Percentiles rank a stretch among this genome's conserved stretches.
phyloP scores from a whole-genome alignment of 257 asterid species.

The Phtheirospermum japonicum region DNA sequence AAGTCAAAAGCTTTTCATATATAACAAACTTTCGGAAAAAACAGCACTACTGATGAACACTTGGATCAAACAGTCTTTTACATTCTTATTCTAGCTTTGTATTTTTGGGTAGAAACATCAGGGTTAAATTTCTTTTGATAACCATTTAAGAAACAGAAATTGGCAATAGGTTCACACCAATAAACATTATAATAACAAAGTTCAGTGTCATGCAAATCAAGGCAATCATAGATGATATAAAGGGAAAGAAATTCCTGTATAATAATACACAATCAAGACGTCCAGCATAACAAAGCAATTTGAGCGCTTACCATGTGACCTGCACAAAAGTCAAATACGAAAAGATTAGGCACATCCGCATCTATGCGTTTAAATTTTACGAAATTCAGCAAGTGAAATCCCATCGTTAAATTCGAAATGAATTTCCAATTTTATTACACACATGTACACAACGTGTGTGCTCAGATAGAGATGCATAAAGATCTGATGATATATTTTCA shows the following conservation, averaged over 20 bases:
- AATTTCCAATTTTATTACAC: not conserved
- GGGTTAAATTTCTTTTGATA: not conserved
- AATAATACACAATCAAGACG: conserved; percentile 34
- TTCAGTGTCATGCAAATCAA: conserved; percentile 12
- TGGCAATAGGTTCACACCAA: conserved; percentile 11
- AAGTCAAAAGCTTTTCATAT: conserved; percentile 15
- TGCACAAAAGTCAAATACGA: conserved; percentile 42
- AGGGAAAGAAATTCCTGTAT: conserved; percentile 34
- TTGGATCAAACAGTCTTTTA: conserved; percentile 16
- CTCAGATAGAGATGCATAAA: not conserved
- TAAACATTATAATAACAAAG: not conserved
- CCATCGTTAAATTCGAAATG: not conserved
- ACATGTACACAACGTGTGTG: conserved; percentile 1
- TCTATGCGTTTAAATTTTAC: not conserved
- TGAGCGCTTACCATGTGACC: conserved; percentile 71
- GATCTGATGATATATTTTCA: conserved; percentile 4
- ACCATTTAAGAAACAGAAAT: conserved; percentile 11
- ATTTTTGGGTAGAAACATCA: not conserved
- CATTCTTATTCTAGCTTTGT: conserved; percentile 6
- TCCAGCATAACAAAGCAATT: conserved; percentile 35
- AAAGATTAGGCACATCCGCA: conserved; percentile 28
- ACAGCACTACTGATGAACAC: conserved; percentile 12
- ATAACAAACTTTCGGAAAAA: conserved; percentile 10
- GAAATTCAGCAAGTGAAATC: not conserved
- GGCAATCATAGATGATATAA: conserved; percentile 11